Base-by-base conservation (phyloP, 2,329 filamentous ascomycete genomes). In the Trichoderma sp. region DNA sequence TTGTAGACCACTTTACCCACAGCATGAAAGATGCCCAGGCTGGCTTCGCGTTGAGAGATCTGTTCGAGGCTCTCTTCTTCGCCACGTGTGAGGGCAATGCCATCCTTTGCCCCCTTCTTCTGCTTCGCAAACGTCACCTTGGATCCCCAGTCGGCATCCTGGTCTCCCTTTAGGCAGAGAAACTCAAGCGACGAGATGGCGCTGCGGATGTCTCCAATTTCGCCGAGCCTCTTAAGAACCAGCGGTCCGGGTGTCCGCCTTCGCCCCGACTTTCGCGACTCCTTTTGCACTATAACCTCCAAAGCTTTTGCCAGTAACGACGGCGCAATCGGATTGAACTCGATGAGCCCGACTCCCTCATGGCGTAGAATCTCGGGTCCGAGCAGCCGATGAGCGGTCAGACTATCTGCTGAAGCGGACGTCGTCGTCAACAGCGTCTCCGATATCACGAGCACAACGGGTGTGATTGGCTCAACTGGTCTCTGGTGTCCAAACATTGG, bases 1-100 rank as follows among this genome's bases (percentile, higher is more conserved):
- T 99, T 99, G 79, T 98, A 96, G 0, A 98, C 89, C 2, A 99
- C 91, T 74, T 95, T 97, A 3, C 94, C 95, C 14, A 98, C 91
- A 0, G 95, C 93, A 75, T 99, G 95, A 73, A 99, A 99, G 58
- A 99, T 92, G 1, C 94, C 95, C 3, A 99, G 81, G 68, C 90
- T 97, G 17, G 91, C 89, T 78, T 98, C 95, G 64, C 95, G 86
- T 72, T 93, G 92, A 0, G 91, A 92, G 24, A 98, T 86, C 66
- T 95, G 80, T 72, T 92, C 87, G 10, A 98, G 77, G 5, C 88
- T 93, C 68, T 96, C 90, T 66, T 86, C 82, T 75, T 98, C 95
- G 72, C 90, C 88, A 67, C 85, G 84, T 0, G 93, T 97, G 65
- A 96, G 77, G 3, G 79, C 78, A 9, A 86, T 80, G 21, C 77